Evolutionary conservation across 371 early-diverging fungal species (phyloP).

Genomic region (Zychaea mexicana): DNA sequence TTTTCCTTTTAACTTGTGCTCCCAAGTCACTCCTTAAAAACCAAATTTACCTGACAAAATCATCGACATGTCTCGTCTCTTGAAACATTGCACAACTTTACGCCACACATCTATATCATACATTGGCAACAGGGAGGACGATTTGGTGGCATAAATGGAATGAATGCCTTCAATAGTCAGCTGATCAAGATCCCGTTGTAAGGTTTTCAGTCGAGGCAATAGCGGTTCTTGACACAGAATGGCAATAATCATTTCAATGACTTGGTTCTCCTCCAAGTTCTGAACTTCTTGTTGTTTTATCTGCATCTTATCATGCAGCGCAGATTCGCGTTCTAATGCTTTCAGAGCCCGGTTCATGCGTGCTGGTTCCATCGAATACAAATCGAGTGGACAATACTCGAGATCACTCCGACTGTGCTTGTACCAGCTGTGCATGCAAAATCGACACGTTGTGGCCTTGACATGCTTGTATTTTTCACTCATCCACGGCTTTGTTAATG

Average conservation of each 20-base stretch:
- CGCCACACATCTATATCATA: constrained; percentile 31
- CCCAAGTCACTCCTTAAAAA: no score
- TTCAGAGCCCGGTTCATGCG: constrained; percentile 37
- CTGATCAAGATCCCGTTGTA: constrained; percentile 49
- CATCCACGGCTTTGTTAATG: no score
- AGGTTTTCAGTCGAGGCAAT: constrained; percentile 28
- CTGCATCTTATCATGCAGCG: constrained; percentile 35
- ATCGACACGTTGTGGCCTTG: constrained; percentile 52
- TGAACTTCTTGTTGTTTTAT: no score
- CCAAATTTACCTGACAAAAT: not conserved
- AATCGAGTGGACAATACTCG: constrained; percentile 60
- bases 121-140: no score
- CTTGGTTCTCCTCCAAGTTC: no score
- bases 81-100: constrained; percentile 16
- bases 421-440: constrained; percentile 61
- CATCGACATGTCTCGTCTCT: constrained; percentile 3
- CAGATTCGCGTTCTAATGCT: constrained; percentile 23
- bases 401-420: constrained; percentile 14
- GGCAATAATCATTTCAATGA: constrained; percentile 8
- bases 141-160: constrained; percentile 17
- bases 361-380: constrained; percentile 39
- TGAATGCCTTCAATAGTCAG: constrained; percentile 50
- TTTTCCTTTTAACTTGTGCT: no score
- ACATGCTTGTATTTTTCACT: constrained; percentile 12
- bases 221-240: constrained; percentile 42